A percentile compares a stretch with the other conserved stretches of the same genome.
phyloP scores from a whole-genome alignment of 108 stramenopile species.

The Fragilaria crotonensis region DNA sequence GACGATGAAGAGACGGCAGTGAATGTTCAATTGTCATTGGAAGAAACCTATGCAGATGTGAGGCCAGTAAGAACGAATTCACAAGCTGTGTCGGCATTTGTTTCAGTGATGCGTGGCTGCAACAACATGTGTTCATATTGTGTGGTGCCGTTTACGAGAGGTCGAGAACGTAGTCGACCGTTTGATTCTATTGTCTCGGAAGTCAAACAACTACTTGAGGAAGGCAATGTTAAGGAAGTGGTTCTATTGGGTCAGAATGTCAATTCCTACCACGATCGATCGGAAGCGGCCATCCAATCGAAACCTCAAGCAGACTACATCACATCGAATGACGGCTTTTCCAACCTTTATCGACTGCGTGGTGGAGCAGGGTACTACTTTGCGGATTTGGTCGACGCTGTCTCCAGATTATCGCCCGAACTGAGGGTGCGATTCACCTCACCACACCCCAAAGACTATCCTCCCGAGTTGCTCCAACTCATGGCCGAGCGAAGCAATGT shows the following conservation, averaged over 20 bases:
- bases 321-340: slow-evolving; percentile 82
- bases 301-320: slow-evolving; percentile 34
- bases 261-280: slow-evolving; percentile 93
- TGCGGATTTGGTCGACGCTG: slow-evolving; percentile 86
- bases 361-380: slow-evolving; percentile 85
- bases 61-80: slow-evolving; percentile 69
- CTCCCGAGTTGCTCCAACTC: slow-evolving; percentile 69
- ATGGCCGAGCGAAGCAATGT: slow-evolving; percentile 92
- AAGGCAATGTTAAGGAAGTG: slow-evolving; percentile 87
- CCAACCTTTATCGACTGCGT: slow-evolving; percentile 65
- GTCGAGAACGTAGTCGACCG: slow-evolving; percentile 88
- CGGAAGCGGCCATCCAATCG: slow-evolving; percentile 29
- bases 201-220: slow-evolving; percentile 50
- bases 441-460: slow-evolving; percentile 99
- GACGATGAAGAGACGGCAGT: slow-evolving; percentile 37
- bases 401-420: slow-evolving; percentile 83
- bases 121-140: slow-evolving; percentile 97
- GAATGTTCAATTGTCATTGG: slow-evolving; percentile 87
- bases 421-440: slow-evolving; percentile 94
- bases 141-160: slow-evolving; percentile 96
- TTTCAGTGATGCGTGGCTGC: slow-evolving; percentile 96
- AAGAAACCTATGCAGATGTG: slow-evolving; percentile 98
- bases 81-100: slow-evolving; percentile 73
- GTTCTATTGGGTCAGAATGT: slow-evolving; percentile 97
- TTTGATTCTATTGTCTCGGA: slow-evolving; percentile 86